phyloP scores from a whole-genome alignment of 2,329 filamentous ascomycete species.

The Aspergillus clavatus region DNA sequence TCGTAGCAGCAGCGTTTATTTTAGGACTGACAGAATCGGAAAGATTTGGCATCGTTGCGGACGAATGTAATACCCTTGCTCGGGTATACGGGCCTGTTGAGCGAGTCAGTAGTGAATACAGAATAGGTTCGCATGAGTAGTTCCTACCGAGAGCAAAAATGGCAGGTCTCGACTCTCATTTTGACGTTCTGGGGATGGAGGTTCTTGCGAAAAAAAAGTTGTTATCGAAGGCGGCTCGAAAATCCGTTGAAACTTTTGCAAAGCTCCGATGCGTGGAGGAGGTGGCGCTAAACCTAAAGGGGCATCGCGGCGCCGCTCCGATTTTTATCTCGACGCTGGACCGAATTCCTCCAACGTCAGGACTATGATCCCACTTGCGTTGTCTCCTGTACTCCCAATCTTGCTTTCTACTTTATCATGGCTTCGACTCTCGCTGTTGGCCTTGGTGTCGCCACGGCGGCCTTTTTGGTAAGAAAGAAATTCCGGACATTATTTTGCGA shows the following conservation, averaged over 20 bases:
- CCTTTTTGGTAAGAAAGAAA: slow-evolving; percentile 67
- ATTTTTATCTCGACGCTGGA: slow-evolving; percentile 33
- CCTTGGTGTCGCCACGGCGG: slow-evolving; percentile 52
- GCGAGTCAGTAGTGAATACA: neutral
- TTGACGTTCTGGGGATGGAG: neutral
- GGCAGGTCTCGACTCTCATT: slow-evolving; percentile 56
- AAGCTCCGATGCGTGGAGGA: slow-evolving; percentile 21
- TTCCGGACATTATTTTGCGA: neutral
- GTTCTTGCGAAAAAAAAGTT: neutral
- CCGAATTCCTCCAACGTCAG: slow-evolving; percentile 15
- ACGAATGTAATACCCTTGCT: slow-evolving; percentile 64
- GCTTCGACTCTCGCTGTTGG: slow-evolving; percentile 42
- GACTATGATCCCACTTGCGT: neutral
- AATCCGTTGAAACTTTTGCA: slow-evolving; percentile 17
- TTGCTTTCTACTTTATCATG: slow-evolving; percentile 27
- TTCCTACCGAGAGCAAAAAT: slow-evolving; percentile 56
- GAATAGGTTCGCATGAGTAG: neutral
- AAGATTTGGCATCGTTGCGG: slow-evolving; percentile 40
- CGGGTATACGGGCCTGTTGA: slow-evolving; percentile 57
- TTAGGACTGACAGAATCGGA: slow-evolving; percentile 53
- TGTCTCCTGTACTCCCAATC: slow-evolving; percentile 9
- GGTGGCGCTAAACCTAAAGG: slow-evolving; percentile 30
- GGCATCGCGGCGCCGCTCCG: slow-evolving; percentile 27
- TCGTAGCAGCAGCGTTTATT: neutral
- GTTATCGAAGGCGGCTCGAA: slow-evolving; percentile 14